Evolutionary conservation across 176 grass and related monocot genomes (phyloP).

Genomic region (Lolium rigidum): DNA sequence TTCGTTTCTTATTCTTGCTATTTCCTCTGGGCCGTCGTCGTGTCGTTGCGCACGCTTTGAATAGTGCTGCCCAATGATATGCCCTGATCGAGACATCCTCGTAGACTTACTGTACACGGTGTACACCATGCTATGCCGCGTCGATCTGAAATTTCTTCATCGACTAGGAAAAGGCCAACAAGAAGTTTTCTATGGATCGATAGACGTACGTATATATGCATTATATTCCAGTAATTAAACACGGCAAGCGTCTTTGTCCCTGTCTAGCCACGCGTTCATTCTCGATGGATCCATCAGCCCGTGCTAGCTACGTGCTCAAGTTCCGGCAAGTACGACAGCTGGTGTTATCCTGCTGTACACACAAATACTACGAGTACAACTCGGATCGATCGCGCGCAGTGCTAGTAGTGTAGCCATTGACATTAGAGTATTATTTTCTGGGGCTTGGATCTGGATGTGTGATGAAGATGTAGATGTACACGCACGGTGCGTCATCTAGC

Average conservation of each 20-base stretch:
- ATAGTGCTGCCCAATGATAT: constrained; percentile 25
- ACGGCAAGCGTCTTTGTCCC: not conserved
- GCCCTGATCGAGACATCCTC: constrained; percentile 34
- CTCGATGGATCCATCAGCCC: no score
- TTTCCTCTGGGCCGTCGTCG: no score
- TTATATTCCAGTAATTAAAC: no score
- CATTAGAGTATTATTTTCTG: no score
- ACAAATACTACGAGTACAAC: no score
- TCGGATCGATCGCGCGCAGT: no score
- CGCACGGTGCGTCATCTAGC: no score
- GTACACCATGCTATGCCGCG: not conserved
- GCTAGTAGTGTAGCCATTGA: no score
- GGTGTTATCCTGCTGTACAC: not conserved
- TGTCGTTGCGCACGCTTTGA: not conserved
- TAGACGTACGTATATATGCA: not conserved
- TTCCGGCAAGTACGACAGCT: not conserved
- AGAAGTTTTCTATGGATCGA: not conserved
- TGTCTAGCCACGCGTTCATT: not conserved
- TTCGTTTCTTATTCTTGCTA: no score
- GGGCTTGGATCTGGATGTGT: no score
- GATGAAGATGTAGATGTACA: no score
- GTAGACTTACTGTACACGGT: constrained; percentile 15
- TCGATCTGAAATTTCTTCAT: not conserved
- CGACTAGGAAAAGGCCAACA: constrained; percentile 13
- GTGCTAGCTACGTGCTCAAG: not conserved